Evolutionary conservation across 176 grass and related monocot species (phyloP), one percentile per base, ranked within the genome.

Genomic region (Puccinellia tenuiflora): DNA sequence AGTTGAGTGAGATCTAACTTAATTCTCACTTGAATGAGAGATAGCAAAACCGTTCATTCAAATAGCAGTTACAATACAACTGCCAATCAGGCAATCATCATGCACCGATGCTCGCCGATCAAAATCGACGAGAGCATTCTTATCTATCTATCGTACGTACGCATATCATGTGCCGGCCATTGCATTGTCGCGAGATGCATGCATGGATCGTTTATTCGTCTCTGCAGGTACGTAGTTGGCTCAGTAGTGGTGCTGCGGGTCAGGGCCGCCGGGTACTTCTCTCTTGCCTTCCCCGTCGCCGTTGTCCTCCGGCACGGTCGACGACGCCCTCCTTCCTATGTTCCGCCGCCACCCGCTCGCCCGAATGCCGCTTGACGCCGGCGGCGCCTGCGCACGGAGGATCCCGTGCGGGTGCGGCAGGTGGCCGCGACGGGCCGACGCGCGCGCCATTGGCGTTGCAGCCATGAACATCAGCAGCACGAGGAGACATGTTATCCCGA

Each of bases 181-280:
- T 43, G 77, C 16, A 78, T 34, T 60, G n/a, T 5, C 0, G 54
- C 21, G 21, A 26, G 52, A 46, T n/a, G n/a, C n/a, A n/a, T n/a
- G n/a, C n/a, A n/a, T 17, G 0, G 7, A 48, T 48, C 42, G 55
- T 25, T 54, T 54, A 54, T 54, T 54, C 54, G 56, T 15, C 56
- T 28, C 56, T 26, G 24, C 11, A 28, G 0, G 24, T 14, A 60
- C 52, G n/a, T 9, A 47, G 3, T 12, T 47, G 21, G 25, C 31
- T 85, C 78, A 68, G 57, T 85, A 21, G 80, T 88, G 89, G n/a
- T 91, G 85, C 35, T 88, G 81, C 28, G 89, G 85, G 39, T 91
- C 85, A 51, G 81, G 81, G 21, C 89, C 89, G 35, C 89, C 89
- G 1, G 60, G 89, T 0, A 91, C 85, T 21, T 76, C 48, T 74